phyloP scores from a whole-genome alignment of 2,329 filamentous ascomycete genomes.

The Fusarium musae region DNA sequence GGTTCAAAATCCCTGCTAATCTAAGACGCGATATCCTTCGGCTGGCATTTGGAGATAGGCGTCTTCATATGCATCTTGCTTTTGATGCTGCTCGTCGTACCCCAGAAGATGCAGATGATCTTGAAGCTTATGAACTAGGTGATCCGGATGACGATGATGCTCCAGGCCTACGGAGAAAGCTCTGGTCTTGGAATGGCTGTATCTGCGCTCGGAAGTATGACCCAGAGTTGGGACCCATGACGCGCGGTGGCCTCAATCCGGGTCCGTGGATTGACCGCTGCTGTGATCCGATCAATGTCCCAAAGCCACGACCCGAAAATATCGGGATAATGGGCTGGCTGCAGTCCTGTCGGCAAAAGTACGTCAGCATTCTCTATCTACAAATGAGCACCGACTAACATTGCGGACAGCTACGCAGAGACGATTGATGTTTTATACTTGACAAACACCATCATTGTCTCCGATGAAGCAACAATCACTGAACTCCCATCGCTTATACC shows the following conservation, averaged over 20 bases:
- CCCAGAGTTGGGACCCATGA: not conserved
- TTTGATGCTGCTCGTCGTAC: not conserved
- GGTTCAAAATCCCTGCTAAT: not conserved
- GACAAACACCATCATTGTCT: not conserved
- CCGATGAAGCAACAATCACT: not conserved
- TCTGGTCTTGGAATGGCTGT: not conserved
- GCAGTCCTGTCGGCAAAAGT: constrained; percentile 10
- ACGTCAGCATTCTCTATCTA: not conserved
- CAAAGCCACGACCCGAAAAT: not conserved
- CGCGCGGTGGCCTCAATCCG: not conserved
- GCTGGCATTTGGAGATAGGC: not conserved
- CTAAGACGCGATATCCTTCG: not conserved
- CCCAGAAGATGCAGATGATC: not conserved
- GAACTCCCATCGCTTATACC: not conserved
- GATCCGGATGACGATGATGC: not conserved
- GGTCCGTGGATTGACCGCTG: constrained; percentile 1
- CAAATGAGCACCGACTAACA: not conserved
- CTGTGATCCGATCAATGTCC: not conserved
- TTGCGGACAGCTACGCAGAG: not conserved
- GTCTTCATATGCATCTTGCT: not conserved
- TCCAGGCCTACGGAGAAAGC: no score
- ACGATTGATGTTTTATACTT: not conserved
- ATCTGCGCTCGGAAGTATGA: not conserved
- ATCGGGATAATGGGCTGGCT: constrained; percentile 1
- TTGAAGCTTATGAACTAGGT: not conserved